Conservation (phyloP, 2,329 filamentous ascomycete species). For the Pezicula radicicola region DNA sequence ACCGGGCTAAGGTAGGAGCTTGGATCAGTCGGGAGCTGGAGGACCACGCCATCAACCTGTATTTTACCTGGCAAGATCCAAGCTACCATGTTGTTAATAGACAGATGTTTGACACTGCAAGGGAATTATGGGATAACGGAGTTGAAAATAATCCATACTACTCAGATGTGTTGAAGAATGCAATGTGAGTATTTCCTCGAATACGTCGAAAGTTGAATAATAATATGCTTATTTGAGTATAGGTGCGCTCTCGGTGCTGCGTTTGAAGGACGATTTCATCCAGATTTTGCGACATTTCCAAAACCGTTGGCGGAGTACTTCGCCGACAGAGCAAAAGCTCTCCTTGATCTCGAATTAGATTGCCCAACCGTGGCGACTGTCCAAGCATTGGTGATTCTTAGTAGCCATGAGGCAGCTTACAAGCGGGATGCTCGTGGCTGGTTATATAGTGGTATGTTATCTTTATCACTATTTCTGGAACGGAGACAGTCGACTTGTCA, state of each 20-base stretch:
- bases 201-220: neutral
- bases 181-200: slow-evolving; percentile 5
- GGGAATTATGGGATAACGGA: neutral
- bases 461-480: no score
- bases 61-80: slow-evolving; percentile 10
- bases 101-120: slow-evolving; percentile 5
- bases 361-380: slow-evolving; percentile 43
- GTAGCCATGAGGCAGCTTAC: slow-evolving; percentile 40
- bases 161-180: slow-evolving; percentile 7
- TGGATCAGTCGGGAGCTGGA: slow-evolving; percentile 1
- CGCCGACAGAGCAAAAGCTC: slow-evolving; percentile 38
- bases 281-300: slow-evolving; percentile 26
- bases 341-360: slow-evolving; percentile 44
- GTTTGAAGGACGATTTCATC: slow-evolving; percentile 32
- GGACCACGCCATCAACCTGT: slow-evolving; percentile 7
- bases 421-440: slow-evolving; percentile 42
- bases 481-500: no score
- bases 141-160: slow-evolving; percentile 3
- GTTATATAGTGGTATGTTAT: slow-evolving; percentile 11
- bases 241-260: slow-evolving; percentile 31
- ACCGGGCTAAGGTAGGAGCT: slow-evolving; percentile 3
- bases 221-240: neutral
- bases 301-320: slow-evolving; percentile 30
- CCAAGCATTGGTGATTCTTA: slow-evolving; percentile 42
- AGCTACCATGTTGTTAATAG: slow-evolving; percentile 8